These are phyloP conservation scores for Trichoderma oligosporum DNA, from an alignment of 2,329 filamentous ascomycete genomes.

Conservation along the genomic window DNA sequence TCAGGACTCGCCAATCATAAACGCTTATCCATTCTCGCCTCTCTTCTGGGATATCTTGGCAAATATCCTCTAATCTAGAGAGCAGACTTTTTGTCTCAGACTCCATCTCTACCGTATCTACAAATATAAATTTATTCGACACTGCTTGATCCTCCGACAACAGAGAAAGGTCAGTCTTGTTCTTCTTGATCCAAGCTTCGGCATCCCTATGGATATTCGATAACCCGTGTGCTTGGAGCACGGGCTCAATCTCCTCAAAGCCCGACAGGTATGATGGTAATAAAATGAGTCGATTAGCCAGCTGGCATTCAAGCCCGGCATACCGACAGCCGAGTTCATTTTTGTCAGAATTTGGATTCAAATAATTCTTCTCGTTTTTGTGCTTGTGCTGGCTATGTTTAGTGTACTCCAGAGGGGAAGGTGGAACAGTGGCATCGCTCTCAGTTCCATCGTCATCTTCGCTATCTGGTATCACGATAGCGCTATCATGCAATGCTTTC, in stretches of 20 bases:
- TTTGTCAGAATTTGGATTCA: neutral
- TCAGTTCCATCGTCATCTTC: neutral
- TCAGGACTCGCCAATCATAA: conserved; percentile 47
- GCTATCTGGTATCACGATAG: conserved; percentile 13
- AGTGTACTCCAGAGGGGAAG: neutral
- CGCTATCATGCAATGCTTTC: neutral
- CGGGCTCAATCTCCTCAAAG: conserved; percentile 35
- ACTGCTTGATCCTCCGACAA: neutral
- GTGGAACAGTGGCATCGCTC: neutral
- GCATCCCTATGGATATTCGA: conserved; percentile 33
- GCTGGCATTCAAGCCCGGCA: conserved; percentile 35
- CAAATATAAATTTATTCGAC: conserved; percentile 37
- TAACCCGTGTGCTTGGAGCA: conserved; percentile 44
- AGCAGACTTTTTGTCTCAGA: conserved; percentile 35
- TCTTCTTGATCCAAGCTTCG: conserved; percentile 32
- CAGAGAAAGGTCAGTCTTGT: conserved; percentile 10
- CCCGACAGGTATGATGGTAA: conserved; percentile 41
- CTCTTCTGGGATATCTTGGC: conserved; percentile 28
- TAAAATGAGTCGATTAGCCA: conserved; percentile 38
- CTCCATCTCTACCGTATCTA: conserved; percentile 37
- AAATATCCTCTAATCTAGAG: conserved; percentile 30
- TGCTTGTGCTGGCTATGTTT: neutral
- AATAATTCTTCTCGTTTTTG: neutral
- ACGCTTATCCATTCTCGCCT: conserved; percentile 39
- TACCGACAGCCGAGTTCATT: conserved; percentile 31